Base-by-base conservation (phyloP, 768 basidiomycete genomes). In the Leucosporidium yakuticum region DNA sequence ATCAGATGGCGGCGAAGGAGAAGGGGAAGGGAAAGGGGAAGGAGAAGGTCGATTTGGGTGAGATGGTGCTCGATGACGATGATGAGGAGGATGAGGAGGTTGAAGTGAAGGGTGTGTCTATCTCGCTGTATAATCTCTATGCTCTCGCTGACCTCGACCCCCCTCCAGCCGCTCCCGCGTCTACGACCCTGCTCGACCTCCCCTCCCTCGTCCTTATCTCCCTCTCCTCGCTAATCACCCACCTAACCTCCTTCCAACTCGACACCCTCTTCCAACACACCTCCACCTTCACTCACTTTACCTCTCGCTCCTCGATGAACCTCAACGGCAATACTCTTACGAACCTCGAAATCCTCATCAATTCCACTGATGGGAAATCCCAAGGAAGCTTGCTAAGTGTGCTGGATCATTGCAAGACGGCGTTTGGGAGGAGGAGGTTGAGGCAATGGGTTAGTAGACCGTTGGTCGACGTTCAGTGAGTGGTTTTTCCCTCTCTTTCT, bases 391-490 rank as follows among this genome's bases (percentile, higher is more conserved):
- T 99, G 56, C 80, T 96, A 69, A 89, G 87, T 85, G 83, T 94
- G 11, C 81, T 99, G 62, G 90, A 97, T 80, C 85, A 85, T 67
- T 95, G 92, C 39, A 84, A 85, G 70, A 97, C 95, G 4, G 86
- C 84, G 71, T 96, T 96, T 82, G 95, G 95, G 19, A 85, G 89
- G 25, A 82, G 95, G 62, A 79, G 90, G 74, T 81, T 99, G 64
- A 85, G 85, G 68, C 85, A 81, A 69, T 99, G 95, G 95, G 83
- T 98, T 12, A 89, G 90, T 1, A 83, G 85, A 74, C 95, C 95
- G 1, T 82, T 98, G 53, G 82, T 89, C 19, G 69, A 68, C 19
- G 14, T 63, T 21, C 44, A 60, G 71, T 73, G 90, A 90, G 65
- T 64, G n/a, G n/a, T 80, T 78, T 71, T 48, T 20, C 36, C 12